Percentiles rank a stretch among this genome's conserved stretches.
Conservation (phyloP, 169 alveolate species). For the Besnoitia besnoiti region DNA sequence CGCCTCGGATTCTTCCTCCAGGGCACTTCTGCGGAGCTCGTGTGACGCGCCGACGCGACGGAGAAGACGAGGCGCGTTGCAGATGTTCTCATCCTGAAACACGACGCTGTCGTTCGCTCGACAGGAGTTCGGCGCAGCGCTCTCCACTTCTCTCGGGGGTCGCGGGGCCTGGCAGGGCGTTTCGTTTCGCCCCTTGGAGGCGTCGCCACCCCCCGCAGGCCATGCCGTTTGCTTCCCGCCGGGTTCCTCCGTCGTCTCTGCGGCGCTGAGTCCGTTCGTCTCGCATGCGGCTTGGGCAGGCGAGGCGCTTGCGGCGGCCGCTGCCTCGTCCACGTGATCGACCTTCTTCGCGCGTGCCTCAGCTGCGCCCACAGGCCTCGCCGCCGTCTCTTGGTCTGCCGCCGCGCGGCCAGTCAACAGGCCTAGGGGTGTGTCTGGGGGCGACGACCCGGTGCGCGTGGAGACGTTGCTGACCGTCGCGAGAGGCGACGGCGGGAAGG, state of each 20-base stretch:
- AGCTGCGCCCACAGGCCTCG: too few relatives aligned
- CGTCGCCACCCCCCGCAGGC: background rate
- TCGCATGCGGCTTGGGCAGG: too few relatives aligned
- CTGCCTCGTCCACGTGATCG: too few relatives aligned
- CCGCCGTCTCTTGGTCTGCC: background rate
- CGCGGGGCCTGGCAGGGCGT: background rate
- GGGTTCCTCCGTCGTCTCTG: background rate
- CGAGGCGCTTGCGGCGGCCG: background rate
- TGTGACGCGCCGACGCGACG: too few relatives aligned
- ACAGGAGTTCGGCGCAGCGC: background rate
- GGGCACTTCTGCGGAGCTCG: too few relatives aligned
- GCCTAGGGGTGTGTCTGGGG: conserved; percentile 59
- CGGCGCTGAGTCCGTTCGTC: background rate
- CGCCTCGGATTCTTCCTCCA: too few relatives aligned
- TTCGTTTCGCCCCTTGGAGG: background rate
- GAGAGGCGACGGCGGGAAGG: background rate
- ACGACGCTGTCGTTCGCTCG: background rate
- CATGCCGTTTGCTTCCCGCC: background rate
- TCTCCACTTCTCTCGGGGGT: background rate
- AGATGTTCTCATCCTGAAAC: background rate
- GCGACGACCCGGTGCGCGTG: conserved; percentile 42
- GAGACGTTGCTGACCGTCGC: conserved; percentile 48
- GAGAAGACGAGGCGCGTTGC: too few relatives aligned
- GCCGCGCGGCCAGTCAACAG: background rate
- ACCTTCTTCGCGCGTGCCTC: too few relatives aligned